Percentiles rank a stretch among this genome's conserved stretches.
Evolutionary conservation across 805 yeast genomes (phyloP).

Genomic region (Tetrapisispora nanseiensis): DNA sequence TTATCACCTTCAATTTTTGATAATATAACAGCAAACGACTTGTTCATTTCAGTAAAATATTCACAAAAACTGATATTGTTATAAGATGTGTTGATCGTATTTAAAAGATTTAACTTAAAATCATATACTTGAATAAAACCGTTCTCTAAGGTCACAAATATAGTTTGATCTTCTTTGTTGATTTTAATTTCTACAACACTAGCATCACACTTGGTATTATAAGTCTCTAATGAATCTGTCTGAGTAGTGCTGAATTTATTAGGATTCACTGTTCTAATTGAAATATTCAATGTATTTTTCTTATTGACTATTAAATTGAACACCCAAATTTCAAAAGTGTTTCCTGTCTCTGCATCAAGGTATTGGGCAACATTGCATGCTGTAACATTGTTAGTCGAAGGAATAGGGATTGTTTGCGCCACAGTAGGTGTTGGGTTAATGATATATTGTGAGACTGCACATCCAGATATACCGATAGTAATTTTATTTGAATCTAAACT

Average conservation of each 20-base stretch:
- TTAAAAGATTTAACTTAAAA: constrained; percentile 15
- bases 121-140: constrained; percentile 26
- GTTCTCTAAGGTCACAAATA: constrained; percentile 19
- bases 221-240: constrained; percentile 9
- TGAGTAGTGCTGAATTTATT: constrained; percentile 7
- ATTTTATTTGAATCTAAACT: constrained; percentile 19
- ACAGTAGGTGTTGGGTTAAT: constrained; percentile 31
- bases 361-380: constrained; percentile 21
- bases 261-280: constrained; percentile 7
- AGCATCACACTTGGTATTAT: constrained; percentile 11
- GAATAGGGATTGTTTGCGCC: constrained; percentile 25
- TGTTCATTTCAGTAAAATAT: constrained; percentile 14
- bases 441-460: constrained; percentile 27
- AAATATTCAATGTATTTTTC: constrained; percentile 12
- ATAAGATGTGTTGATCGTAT: constrained; percentile 17
- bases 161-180: constrained; percentile 5
- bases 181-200: constrained; percentile 15
- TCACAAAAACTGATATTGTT: constrained; percentile 16
- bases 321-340: constrained; percentile 17
- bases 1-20: constrained; percentile 17
- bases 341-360: constrained; percentile 6
- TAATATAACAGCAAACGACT: constrained; percentile 13
- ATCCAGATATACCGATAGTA: constrained; percentile 29
- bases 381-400: constrained; percentile 28
- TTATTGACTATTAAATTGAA: constrained; percentile 18